A percentile compares a stretch with the other conserved stretches of the same genome.
These are phyloP conservation scores for Teunomyces kruisii DNA, from an alignment of 805 yeast species.

Conservation along the genomic window DNA sequence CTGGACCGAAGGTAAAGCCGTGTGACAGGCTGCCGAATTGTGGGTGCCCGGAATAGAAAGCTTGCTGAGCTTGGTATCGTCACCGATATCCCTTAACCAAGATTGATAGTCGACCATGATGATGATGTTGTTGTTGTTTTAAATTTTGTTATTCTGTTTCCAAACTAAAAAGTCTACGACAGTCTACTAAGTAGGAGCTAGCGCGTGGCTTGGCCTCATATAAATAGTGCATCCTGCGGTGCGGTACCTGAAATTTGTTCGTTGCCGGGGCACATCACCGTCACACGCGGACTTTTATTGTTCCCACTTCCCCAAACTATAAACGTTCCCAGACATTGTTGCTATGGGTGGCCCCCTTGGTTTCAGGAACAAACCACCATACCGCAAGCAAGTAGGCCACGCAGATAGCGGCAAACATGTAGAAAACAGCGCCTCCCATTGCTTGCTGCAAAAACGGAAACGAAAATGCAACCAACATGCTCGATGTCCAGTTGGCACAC, in stretches of 20 bases:
- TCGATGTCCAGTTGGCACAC: conserved; percentile 34
- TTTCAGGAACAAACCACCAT: conserved; percentile 31
- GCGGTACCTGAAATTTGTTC: conserved; percentile 3
- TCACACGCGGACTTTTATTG: not conserved
- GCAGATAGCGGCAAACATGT: conserved; percentile 24
- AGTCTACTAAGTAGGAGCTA: no score
- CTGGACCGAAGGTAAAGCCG: conserved; percentile 72
- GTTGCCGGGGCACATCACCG: not conserved
- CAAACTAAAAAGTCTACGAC: no score
- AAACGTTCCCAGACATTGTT: conserved; percentile 8
- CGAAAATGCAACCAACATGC: conserved; percentile 29
- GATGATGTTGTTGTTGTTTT: not conserved
- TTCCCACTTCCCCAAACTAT: not conserved
- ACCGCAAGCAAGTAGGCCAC: conserved; percentile 18
- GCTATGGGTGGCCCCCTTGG: conserved; percentile 21
- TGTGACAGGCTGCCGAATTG: conserved; percentile 71
- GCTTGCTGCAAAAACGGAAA: conserved; percentile 28
- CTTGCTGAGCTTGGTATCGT: conserved; percentile 49
- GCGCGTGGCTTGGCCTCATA: not conserved
- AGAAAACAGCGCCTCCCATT: conserved; percentile 30
- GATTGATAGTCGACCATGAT: conserved; percentile 40
- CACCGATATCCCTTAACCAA: conserved; percentile 59
- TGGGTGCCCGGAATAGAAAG: conserved; percentile 84
- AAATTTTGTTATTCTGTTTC: not conserved
- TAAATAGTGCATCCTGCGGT: not conserved